Base-by-base conservation (phyloP, 2,329 filamentous ascomycete species). In the Pezicula carpinea region DNA sequence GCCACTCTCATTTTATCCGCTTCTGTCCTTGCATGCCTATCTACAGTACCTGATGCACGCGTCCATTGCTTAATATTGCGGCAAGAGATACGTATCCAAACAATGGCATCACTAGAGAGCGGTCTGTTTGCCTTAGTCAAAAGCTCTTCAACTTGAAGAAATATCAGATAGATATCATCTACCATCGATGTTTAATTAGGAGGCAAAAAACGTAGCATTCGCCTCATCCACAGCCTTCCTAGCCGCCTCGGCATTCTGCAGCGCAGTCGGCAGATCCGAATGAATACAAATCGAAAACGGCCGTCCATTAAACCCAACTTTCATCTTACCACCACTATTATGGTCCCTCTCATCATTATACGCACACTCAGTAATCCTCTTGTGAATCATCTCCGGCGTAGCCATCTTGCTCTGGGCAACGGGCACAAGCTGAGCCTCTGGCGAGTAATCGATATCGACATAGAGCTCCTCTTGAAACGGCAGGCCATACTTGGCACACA, bases 371-470 rank as follows among this genome's bases (percentile, higher is more conserved):
- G 23, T 26, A 26, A 26, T 53, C 15, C 56, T 54, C 7, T 49
- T 40, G 7, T 50, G 44, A 55, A 58, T 50, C 5, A 56, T 41
- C 3, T 59, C 51, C 0, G 53, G 48, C 5, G 53, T 56, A 8
- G 46, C 60, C 13, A 50, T 46, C 17, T 45, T 41, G 7, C 50
- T 53, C 29, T 56, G 50, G 4, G 51, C 49, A 11, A 58, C 53
- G 0, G 57, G 54, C 14, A 60, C 40, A 2, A 60, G 51, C 15
- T 49, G 44, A 5, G 46, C 53, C n/a, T 53, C n/a, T 8, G 53
- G 47, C 26, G 54, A 39, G 26, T 60, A 60, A 29, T 19, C 36
- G 5, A 46, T 29, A 35, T 46, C 44, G 14, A 46, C 31, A 41
- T 46, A 46, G 14, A 38, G 29, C n/a, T 46, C 36, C 18, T 46